phyloP scores from a whole-genome alignment of 2,329 filamentous ascomycete genomes.

The Tolypocladium inflatum region DNA sequence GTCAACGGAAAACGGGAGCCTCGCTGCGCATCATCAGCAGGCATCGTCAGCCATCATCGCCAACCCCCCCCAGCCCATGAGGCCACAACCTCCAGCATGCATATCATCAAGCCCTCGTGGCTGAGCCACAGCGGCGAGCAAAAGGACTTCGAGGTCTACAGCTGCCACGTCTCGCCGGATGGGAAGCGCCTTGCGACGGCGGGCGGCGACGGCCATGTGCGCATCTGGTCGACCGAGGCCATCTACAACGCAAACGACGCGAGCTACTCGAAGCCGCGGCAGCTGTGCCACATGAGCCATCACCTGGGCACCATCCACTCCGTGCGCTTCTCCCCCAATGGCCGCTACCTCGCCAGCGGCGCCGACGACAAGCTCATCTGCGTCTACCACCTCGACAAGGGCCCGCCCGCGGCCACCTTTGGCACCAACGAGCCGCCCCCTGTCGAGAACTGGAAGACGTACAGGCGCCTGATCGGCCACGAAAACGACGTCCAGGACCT shows the following conservation, averaged over 20 bases:
- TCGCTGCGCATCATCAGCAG: background rate
- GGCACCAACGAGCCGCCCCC: constrained; percentile 86
- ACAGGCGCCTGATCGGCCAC: constrained; percentile 86
- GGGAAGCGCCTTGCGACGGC: constrained; percentile 86
- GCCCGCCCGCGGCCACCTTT: constrained; percentile 70
- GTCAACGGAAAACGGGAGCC: background rate
- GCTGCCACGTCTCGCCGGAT: constrained; percentile 93
- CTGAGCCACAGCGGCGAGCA: constrained; percentile 94
- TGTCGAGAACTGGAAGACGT: constrained; percentile 96
- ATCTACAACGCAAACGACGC: constrained; percentile 72
- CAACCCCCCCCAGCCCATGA: constrained; percentile 1
- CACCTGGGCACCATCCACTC: constrained; percentile 96
- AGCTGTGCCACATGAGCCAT: constrained; percentile 96
- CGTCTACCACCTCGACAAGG: constrained; percentile 84
- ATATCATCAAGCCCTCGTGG: constrained; percentile 91
- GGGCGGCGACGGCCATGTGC: constrained; percentile 93
- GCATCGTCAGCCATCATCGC: background rate
- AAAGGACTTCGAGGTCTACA: constrained; percentile 98
- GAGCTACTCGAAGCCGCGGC: constrained; percentile 68
- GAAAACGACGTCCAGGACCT: constrained; percentile 98
- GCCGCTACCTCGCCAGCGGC: constrained; percentile 89
- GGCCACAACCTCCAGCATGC: constrained; percentile 39
- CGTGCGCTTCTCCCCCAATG: constrained; percentile 91
- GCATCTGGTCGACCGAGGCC: constrained; percentile 94
- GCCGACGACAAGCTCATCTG: constrained; percentile 99